Evolutionary conservation across 106 monocot genomes (phyloP), one percentile per base, ranked within the genome.

Genomic region (Hemerocallis citrina): DNA sequence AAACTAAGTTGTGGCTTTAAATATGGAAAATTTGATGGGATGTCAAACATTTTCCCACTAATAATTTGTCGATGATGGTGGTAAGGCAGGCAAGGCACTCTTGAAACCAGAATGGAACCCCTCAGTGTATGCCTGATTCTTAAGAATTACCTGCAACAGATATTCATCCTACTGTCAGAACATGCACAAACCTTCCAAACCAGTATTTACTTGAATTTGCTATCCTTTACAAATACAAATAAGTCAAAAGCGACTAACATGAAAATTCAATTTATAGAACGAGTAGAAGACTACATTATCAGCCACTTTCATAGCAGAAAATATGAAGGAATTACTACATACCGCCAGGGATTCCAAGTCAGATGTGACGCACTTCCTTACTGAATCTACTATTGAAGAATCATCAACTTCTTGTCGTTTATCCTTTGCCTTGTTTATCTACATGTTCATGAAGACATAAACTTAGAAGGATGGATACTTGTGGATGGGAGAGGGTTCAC

Each of bases 311-410:
- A 52, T 12, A 5, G 11, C 5, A 11, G 10, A 34, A 55, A 55
- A 6, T 33, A 52, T 25, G 14, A 15, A 28, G 9, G 12, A n/a
- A 29, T 27, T 29, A 27, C 32, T 24, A 85, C 89, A 80, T 44
- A 94, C 89, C 8, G 70, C 64, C 46, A 74, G 60, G 58, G 70
- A 80, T 52, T 86, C 77, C 64, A 94, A 68, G 75, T 94, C 89
- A 21, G 80, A 72, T 52, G 64, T 55, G 22, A 85, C 45, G 3
- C 31, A 59, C 67, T 59, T 74, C 55, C 61, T 89, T 21, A 86
- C 69, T 37, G 55, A 66, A 42, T 83, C 89, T 10, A 80, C 22
- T 2, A 80, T 22, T 34, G 77, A 62, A 63, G 63, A 21, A 52
- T 44, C 68, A 46, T 52, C 29, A 52, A 45, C 34, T 51, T 74